Conservation (phyloP, 345 rosid genomes). For the Lumnitzera racemosa region DNA sequence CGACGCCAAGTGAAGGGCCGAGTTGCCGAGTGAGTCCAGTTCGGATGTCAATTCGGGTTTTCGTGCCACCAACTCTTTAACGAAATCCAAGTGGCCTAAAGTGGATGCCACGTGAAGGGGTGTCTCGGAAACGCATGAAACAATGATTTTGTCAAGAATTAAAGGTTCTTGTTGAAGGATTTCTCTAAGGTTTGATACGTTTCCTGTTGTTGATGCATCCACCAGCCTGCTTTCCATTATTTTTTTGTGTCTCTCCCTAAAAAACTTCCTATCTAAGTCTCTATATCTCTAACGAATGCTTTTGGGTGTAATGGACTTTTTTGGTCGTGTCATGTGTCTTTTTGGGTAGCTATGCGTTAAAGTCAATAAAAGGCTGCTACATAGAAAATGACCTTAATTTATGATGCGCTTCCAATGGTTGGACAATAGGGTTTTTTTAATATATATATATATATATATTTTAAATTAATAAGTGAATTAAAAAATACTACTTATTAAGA, state of each 20-base stretch:
- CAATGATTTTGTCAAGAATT: slow-evolving; percentile 17
- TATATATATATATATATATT: too few relatives aligned
- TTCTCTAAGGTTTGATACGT: slow-evolving; percentile 5
- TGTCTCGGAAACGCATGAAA: slow-evolving; percentile 15
- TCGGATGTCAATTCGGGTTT: slow-evolving; percentile 17
- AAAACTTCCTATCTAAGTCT: not conserved
- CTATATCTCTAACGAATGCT: too few relatives aligned
- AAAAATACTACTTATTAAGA: too few relatives aligned
- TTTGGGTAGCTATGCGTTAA: too few relatives aligned
- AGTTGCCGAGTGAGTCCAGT: slow-evolving; percentile 13
- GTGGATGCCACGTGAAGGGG: slow-evolving; percentile 23
- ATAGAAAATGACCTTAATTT: too few relatives aligned
- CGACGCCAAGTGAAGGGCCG: slow-evolving; percentile 30
- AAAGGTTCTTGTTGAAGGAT: slow-evolving; percentile 19
- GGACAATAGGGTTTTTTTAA: too few relatives aligned
- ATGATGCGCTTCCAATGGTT: too few relatives aligned
- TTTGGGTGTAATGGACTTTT: too few relatives aligned
- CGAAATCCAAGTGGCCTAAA: slow-evolving; percentile 18
- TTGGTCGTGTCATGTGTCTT: too few relatives aligned
- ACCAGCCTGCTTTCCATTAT: slow-evolving; percentile 15
- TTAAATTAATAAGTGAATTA: too few relatives aligned
- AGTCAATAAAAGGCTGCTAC: too few relatives aligned
- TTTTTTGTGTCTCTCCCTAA: not conserved
- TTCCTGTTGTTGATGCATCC: slow-evolving; percentile 16
- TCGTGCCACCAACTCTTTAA: slow-evolving; percentile 13